Evolutionary conservation across 2,329 filamentous ascomycete species (phyloP), one percentile per base, ranked within the genome.

Genomic region (Pseudogymnoascus pannorum): DNA sequence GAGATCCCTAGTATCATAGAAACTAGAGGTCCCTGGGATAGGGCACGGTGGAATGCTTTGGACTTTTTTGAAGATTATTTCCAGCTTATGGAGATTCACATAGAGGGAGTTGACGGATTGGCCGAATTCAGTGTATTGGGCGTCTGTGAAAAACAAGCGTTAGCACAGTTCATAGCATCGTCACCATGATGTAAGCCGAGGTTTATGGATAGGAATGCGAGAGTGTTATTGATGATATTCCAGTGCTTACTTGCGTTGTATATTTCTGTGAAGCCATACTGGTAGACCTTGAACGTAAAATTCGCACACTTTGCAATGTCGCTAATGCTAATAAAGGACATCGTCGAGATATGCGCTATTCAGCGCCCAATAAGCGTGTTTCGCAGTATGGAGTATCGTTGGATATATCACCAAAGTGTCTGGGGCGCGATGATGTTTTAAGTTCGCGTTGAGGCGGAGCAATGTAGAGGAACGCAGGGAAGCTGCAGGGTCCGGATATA

Each of bases 311-410:
- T 54, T 9, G 5, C 26, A 31, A 54, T 54, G 18, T 54, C 48
- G 24, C 48, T 31, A 18, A 54, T 54, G 48, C 24, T 54, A 54
- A 54, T 9, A 18, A 54, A 18, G 8, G 48, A 54, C 48, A 54
- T 54, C 26, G 26, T 54, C 48, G 26, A 7, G 24, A 16, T 5
- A 54, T 31, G 48, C 48, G 48, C 48, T 54, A 54, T 54, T 54
- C 26, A 54, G 48, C 48, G 48, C 48, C 48, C 48, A 54, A 54
- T 54, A 54, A 54, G n/a, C 33, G 42, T 48, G 48, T 54, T 33
- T 54, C 48, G 48, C 48, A 54, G 48, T 31, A 18, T 14, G 48
- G 48, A 18, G 48, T 54, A 31, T 54, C 16, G 48, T 54, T 54
- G 16, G 16, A 54, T 54, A 54, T 24, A 54, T 31, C 26, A 31